These are phyloP conservation scores for Cylindrotheca closterium DNA, from an alignment of 108 stramenopile genomes.

Conservation along the genomic window DNA sequence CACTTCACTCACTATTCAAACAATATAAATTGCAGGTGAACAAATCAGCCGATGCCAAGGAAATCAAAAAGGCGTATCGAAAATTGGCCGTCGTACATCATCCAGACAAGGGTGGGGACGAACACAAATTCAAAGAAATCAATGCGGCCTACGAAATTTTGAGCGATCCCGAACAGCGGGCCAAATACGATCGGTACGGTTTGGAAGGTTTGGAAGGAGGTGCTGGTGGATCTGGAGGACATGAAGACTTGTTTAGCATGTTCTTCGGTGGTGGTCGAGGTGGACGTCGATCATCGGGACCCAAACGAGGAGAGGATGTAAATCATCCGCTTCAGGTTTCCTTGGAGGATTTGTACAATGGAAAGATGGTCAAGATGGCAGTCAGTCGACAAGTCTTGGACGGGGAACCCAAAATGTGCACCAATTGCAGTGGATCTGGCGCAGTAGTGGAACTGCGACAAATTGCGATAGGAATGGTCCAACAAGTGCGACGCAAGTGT, in stretches of 20 bases:
- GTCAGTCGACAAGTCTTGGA: slow-evolving; percentile 92
- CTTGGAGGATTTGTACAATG: slow-evolving; percentile 98
- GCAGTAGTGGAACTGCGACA: slow-evolving; percentile 92
- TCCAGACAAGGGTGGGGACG: slow-evolving; percentile 91
- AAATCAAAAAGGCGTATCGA: slow-evolving; percentile 90
- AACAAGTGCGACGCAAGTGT: slow-evolving; percentile 91
- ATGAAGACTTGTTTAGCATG: slow-evolving; percentile 93
- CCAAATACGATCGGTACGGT: slow-evolving; percentile 89
- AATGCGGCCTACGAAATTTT: slow-evolving; percentile 89
- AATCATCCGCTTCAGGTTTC: slow-evolving; percentile 93
- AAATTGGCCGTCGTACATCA: slow-evolving; percentile 82
- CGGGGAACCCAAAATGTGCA: slow-evolving; percentile 76
- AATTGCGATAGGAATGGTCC: slow-evolving; percentile 97
- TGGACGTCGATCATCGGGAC: slow-evolving; percentile 57
- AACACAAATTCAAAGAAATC: slow-evolving; percentile 91
- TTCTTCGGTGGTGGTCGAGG: slow-evolving; percentile 92
- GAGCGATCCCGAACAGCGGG: slow-evolving; percentile 84
- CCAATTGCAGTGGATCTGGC: slow-evolving; percentile 88
- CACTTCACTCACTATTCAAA: neutral
- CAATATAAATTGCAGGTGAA: slow-evolving; percentile 41
- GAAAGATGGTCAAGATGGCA: slow-evolving; percentile 95
- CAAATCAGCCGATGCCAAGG: slow-evolving; percentile 69
- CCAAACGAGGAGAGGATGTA: slow-evolving; percentile 92
- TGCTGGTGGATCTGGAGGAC: slow-evolving; percentile 53
- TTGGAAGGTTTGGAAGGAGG: slow-evolving; percentile 81